Evolutionary conservation across 2,329 filamentous ascomycete species (phyloP).

Genomic region (Incumbomyces lentus): DNA sequence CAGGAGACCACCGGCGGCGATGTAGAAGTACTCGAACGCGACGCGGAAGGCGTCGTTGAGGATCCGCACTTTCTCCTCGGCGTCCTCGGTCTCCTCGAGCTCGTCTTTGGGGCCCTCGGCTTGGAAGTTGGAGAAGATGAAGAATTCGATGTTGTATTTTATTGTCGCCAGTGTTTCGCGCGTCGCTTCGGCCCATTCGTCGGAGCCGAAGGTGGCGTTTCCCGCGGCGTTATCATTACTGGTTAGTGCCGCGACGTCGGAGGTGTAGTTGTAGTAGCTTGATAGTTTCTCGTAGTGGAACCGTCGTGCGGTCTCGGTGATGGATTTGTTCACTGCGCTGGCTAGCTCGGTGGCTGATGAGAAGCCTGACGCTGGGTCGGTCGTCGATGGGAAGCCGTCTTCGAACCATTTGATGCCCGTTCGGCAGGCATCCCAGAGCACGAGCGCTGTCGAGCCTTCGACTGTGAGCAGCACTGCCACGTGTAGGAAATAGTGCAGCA

Average conservation of each 20-base stretch:
- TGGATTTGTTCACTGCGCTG: not conserved
- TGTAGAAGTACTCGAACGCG: slow-evolving; percentile 9
- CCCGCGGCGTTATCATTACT: not conserved
- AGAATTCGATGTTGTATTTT: not conserved
- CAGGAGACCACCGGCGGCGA: slow-evolving; percentile 8
- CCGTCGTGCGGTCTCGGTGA: not conserved
- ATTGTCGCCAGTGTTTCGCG: slow-evolving; percentile 1
- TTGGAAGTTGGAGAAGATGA: slow-evolving; percentile 7
- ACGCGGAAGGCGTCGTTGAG: slow-evolving; percentile 7
- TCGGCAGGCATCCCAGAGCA: slow-evolving; percentile 9
- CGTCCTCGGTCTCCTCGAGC: not conserved
- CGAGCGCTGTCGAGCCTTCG: slow-evolving; percentile 34
- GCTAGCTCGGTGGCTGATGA: not conserved
- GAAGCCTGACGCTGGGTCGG: not conserved
- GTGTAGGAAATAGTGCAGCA: slow-evolving; percentile 52
- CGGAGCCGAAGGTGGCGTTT: not conserved
- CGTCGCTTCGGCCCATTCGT: not conserved
- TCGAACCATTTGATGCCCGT: not conserved
- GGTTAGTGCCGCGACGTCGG: not conserved
- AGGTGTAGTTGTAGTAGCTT: not conserved
- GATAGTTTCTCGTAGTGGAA: not conserved
- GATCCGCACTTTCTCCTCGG: not conserved
- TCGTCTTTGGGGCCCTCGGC: slow-evolving; percentile 4
- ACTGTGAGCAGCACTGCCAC: slow-evolving; percentile 53
- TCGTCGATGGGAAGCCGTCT: not conserved